Evolutionary conservation across 2,329 filamentous ascomycete species (phyloP), one percentile per base, ranked within the genome.

Genomic region (Thielaviopsis euricoi): DNA sequence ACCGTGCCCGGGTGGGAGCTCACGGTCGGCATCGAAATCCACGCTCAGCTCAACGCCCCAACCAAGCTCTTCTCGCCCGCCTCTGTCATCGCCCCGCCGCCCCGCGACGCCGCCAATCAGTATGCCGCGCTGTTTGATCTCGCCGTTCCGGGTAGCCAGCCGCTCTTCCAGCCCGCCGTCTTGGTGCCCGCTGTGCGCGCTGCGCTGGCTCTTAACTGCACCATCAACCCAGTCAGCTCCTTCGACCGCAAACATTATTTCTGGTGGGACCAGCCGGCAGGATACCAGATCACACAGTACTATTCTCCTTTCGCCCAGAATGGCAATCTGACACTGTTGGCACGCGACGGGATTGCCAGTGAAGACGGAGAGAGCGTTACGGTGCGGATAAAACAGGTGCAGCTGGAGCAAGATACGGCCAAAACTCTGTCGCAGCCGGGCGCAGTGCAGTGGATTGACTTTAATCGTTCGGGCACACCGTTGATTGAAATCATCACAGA

Each of bases 221-320:
- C 82, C 1, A 78, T 97, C 56, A 86, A 94, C 67, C 74, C 71
- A 1, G 77, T 80, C 64, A 95, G 89, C 69, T 81, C 81, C 57
- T 98, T 96, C 71, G 93, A 98, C 70, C 79, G 93, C 62, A 98
- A 98, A 69, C 93, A 98, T 70, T 98, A 98, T 71, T 97, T 98
- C 71, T 95, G 96, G 74, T 95, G 93, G 80, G 93, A 98, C 69
- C 93, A 98, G 70, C 93, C 93, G 0, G 80, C 88, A 0, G 93
- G 93, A 0, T 98, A 98, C 70, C 93, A 98, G 70, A 95, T 98
- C 62, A 98, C 93, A 1, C 93, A 98, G 67, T 97, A 91, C 72
- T 96, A 97, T 69, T 74, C 82, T 59, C 82, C 82, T 0, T 81
- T 85, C 63, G 82, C 82, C 1, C 81, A 76, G 61, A 76, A 89